Evolutionary conservation across 192 early-diverging fungal species (phyloP).

Genomic region (Podochytrium sp.): DNA sequence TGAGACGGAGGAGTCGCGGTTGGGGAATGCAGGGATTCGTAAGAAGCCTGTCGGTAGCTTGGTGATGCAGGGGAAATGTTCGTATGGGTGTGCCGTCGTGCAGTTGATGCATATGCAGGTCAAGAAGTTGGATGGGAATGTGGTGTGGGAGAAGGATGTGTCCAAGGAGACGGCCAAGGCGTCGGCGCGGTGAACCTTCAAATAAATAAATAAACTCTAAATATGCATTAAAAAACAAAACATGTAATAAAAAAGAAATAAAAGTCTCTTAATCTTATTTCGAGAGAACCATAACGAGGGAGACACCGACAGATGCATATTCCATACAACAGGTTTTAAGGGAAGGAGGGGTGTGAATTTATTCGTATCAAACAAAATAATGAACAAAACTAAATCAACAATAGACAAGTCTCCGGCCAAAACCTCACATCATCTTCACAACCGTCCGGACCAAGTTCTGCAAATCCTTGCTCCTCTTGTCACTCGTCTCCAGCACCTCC

Average conservation of each 20-base stretch:
- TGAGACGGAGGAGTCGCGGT: constrained; percentile 43
- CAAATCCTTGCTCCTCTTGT: constrained; percentile 57
- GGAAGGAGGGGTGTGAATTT: too few relatives aligned
- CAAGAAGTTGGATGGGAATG: constrained; percentile 41
- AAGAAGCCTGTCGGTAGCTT: constrained; percentile 52
- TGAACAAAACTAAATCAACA: too few relatives aligned
- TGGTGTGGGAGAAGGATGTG: constrained; percentile 52
- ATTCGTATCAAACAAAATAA: too few relatives aligned
- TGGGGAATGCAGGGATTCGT: constrained; percentile 50
- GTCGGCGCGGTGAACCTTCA: not conserved
- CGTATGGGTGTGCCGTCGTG: constrained; percentile 55
- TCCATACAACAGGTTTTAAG: too few relatives aligned
- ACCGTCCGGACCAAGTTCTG: constrained; percentile 56
- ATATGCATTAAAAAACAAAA: not conserved
- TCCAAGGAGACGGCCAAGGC: not conserved
- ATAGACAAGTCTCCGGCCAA: too few relatives aligned
- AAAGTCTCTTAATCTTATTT: not conserved
- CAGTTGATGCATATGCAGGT: constrained; percentile 43
- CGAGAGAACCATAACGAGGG: not conserved
- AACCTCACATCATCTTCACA: constrained; percentile 38
- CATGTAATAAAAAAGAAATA: not conserved
- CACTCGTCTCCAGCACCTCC: constrained; percentile 71
- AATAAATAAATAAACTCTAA: not conserved
- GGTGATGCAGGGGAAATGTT: constrained; percentile 47
- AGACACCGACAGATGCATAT: not conserved